Conservation (phyloP, 345 rosid species). For the Carallia pectinifolia region DNA sequence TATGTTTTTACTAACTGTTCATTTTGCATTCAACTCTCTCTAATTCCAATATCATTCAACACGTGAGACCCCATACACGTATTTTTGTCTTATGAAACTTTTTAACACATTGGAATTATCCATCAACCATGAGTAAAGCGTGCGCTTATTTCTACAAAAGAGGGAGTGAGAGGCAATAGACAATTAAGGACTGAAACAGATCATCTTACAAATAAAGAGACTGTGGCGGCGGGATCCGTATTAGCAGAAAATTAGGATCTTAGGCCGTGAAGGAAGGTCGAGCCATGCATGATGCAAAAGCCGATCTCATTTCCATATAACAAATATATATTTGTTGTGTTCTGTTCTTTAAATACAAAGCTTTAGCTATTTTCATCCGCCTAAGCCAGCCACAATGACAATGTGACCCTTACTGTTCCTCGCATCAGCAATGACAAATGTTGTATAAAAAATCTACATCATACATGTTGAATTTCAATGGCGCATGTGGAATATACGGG, state of each 20-base stretch:
- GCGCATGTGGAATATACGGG: too few species aligned
- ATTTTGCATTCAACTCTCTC: not conserved
- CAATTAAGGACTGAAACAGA: too few species aligned
- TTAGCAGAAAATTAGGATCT: constrained; percentile 10
- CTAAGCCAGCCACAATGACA: not conserved
- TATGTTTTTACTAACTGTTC: not conserved
- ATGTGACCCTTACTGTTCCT: not conserved
- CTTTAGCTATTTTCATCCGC: not conserved
- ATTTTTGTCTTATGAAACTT: too few species aligned
- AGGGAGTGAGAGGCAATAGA: too few species aligned
- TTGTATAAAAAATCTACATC: not conserved
- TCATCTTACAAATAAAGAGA: not conserved
- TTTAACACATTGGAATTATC: too few species aligned
- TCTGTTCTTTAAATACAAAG: too few species aligned
- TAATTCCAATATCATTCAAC: too few species aligned
- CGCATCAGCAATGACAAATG: not conserved
- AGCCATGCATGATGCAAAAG: constrained; percentile 16
- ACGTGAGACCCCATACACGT: too few species aligned
- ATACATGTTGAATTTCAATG: too few species aligned
- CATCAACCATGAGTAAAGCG: too few species aligned
- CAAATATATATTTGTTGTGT: not conserved
- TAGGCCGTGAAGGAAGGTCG: constrained; percentile 24
- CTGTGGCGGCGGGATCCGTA: constrained; percentile 2
- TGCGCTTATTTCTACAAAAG: too few species aligned
- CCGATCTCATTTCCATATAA: constrained; percentile 11